A percentile compares a stretch with the other conserved stretches of the same genome.
These are phyloP conservation scores for Penicillium robsamsonii DNA, from an alignment of 495 filamentous ascomycete genomes.

Conservation along the genomic window DNA sequence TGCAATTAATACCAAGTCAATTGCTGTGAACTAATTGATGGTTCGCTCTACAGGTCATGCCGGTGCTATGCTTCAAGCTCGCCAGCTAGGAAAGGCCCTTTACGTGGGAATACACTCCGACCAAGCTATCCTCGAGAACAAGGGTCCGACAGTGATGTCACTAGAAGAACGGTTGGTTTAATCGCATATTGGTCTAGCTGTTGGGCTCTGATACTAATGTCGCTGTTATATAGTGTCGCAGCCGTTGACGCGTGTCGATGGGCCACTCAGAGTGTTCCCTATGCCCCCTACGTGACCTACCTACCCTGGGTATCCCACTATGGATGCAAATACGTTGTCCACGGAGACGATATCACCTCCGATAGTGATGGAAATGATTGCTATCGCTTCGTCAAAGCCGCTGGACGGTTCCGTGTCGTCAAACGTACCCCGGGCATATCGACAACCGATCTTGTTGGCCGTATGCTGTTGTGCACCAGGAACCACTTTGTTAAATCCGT, in stretches of 20 bases:
- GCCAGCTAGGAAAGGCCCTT: constrained; percentile 79
- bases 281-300: constrained; percentile 92
- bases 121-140: constrained; percentile 90
- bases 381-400: constrained; percentile 93
- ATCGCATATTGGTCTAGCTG: neutral
- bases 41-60: constrained; percentile 68
- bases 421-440: constrained; percentile 95
- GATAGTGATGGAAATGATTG: constrained; percentile 87
- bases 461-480: constrained; percentile 92
- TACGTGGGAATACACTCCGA: constrained; percentile 93
- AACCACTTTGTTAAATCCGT: constrained; percentile 83
- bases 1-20: constrained; percentile 5
- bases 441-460: constrained; percentile 93
- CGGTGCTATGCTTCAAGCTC: constrained; percentile 93
- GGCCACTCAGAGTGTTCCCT: constrained; percentile 76
- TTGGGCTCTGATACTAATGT: constrained; percentile 22
- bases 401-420: constrained; percentile 87
- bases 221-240: constrained; percentile 51
- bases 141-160: constrained; percentile 97
- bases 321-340: constrained; percentile 87
- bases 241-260: constrained; percentile 94
- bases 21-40: constrained; percentile 1
- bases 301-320: constrained; percentile 92
- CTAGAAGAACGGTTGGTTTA: constrained; percentile 72
- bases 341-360: constrained; percentile 88